These are phyloP conservation scores for Termitomyces sp. DNA, from an alignment of 768 basidiomycete species.

Conservation along the genomic window DNA sequence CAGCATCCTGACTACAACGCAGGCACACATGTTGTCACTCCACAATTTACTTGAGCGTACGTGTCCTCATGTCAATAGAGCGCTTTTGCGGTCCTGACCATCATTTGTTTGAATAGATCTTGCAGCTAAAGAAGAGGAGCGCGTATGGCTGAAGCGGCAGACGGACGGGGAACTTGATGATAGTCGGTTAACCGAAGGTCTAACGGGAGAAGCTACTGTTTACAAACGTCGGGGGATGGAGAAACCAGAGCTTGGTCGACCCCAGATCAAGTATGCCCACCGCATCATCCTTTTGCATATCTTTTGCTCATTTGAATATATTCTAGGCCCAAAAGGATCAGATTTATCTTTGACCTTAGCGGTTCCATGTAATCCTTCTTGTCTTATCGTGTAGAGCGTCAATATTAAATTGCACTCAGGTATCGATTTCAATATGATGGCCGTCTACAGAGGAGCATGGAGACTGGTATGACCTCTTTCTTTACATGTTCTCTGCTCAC, in stretches of 20 bases:
- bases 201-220: slow-evolving; percentile 64
- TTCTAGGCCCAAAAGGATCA: slow-evolving; percentile 52
- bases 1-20: slow-evolving; percentile 43
- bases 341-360: slow-evolving; percentile 66
- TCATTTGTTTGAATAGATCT: slow-evolving; percentile 36
- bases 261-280: slow-evolving; percentile 55
- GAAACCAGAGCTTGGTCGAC: slow-evolving; percentile 61
- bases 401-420: slow-evolving; percentile 25
- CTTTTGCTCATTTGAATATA: neutral
- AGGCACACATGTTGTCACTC: slow-evolving; percentile 55
- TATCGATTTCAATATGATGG: slow-evolving; percentile 74
- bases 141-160: slow-evolving; percentile 68
- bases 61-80: slow-evolving; percentile 15
- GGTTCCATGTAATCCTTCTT: slow-evolving; percentile 48
- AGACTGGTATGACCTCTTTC: slow-evolving; percentile 46
- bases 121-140: slow-evolving; percentile 63
- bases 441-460: slow-evolving; percentile 55
- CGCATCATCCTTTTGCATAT: neutral
- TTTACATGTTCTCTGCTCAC: neutral
- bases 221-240: slow-evolving; percentile 70
- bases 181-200: slow-evolving; percentile 56
- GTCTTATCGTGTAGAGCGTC: neutral
- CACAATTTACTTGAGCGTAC: slow-evolving; percentile 59
- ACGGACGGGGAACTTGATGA: slow-evolving; percentile 70
- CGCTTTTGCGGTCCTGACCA: neutral